Conservation (phyloP, 2,329 filamentous ascomycete species). For the Trichoderma gracile region DNA sequence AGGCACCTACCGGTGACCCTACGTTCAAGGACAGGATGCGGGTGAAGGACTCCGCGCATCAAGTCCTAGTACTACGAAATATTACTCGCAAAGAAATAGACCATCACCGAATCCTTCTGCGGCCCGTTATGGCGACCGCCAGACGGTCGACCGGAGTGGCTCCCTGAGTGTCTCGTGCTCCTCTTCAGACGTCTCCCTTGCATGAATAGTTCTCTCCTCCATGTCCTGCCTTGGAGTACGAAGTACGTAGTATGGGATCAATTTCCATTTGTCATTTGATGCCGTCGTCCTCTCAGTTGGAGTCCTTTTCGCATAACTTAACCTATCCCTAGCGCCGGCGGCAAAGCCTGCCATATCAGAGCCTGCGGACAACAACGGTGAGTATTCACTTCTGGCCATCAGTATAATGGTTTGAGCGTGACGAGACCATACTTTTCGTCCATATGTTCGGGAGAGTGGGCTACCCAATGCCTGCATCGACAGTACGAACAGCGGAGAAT, state of each 20-base stretch:
- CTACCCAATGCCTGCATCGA: slow-evolving; percentile 6
- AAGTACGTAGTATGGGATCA: too few species aligned
- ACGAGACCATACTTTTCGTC: background rate
- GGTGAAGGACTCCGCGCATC: slow-evolving; percentile 8
- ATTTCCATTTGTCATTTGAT: background rate
- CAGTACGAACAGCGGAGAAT: slow-evolving; percentile 17
- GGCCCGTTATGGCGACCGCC: slow-evolving; percentile 35
- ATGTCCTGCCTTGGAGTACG: slow-evolving; percentile 8
- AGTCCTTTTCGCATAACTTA: slow-evolving; percentile 19
- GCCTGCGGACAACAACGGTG: too few species aligned
- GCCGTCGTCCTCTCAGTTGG: background rate
- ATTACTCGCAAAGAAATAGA: background rate
- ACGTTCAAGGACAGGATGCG: background rate
- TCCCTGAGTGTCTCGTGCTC: background rate
- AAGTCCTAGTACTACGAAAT: too few species aligned
- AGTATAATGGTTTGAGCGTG: too few species aligned
- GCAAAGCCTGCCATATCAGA: slow-evolving; percentile 32
- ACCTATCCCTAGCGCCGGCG: slow-evolving; percentile 35
- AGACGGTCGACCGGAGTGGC: slow-evolving; percentile 16
- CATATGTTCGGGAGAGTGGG: background rate
- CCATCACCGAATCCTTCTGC: slow-evolving; percentile 28
- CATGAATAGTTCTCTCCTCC: background rate
- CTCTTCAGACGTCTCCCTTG: background rate
- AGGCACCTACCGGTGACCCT: too few species aligned
- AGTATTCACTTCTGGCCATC: too few species aligned